Base-by-base conservation (phyloP, 2,329 filamentous ascomycete species). In the Sporothrix luriei region DNA sequence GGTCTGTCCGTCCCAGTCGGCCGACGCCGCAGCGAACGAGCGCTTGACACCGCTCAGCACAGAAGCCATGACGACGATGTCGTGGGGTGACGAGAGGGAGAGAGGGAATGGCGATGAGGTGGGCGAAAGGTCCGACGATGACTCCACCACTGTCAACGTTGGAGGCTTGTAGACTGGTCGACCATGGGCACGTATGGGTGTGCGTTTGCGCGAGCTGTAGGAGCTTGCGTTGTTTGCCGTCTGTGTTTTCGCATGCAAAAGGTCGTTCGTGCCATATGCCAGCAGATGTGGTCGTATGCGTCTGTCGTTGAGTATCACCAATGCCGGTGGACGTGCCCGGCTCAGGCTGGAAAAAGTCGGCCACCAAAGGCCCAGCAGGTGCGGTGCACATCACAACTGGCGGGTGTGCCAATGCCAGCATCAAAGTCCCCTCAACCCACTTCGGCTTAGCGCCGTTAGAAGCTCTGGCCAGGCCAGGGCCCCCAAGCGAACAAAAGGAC, bases 21-120 rank as follows among this genome's bases (percentile, higher is more conserved):
- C 55, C 46, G 69, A 67, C 55, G 64, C 55, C 0, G 48, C 51
- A 38, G 65, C 46, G 24, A 70, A 70, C 16, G 69, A 38, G 16
- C 69, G 69, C 49, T 70, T 70, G 4, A 70, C 21, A 48, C 69
- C 64, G 14, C 33, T 16, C 1, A 65, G 54, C 1, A 54, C 40
- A 11, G 68, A 62, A 14, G 68, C 54, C 64, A 62, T 67, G 52
- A 19, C 14, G 40, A 4, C 1, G 24, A 13, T 3, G 46, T 10
- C 4, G 43, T 21, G 43, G 10, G 2, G 10, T 13, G 48, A 19
- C 7, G 6, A 9, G 19, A 49, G 48, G 19, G 9, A 19, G 6
- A 9, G 19, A 49, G 48, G 19, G 9, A 19, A 9, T 24, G 13
- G 29, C 33, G 26, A 38, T 13, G 26, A 29, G 4, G 26, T 33